Evolutionary conservation across 1,284 basidiomycete genomes (phyloP), one percentile per base, ranked within the genome.

Genomic region (Rhodotorula sp.): DNA sequence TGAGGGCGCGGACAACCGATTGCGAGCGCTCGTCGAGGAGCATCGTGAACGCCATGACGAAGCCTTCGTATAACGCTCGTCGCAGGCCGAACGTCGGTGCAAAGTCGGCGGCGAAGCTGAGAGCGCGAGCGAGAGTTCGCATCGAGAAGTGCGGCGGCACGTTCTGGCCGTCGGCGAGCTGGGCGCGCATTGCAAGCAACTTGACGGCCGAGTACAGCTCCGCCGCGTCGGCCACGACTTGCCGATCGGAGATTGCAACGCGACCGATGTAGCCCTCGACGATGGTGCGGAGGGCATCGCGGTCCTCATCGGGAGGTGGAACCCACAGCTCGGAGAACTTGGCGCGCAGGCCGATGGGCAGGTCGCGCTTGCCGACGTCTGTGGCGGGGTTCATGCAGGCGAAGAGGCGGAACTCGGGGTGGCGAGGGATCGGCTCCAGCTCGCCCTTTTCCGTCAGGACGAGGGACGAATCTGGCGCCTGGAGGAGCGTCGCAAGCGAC

Each of bases 361-460:
- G 87, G 77, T 98, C 95, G 78, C 94, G 95, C 84, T 99, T 99
- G 64, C 96, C 96, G 29, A 98, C 92, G 75, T 99, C 96, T 4
- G 95, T 99, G 0, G 96, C 96, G 3, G 96, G 96, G 79, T 99
- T 99, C 96, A 99, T 99, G 80, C 96, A 99, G 2, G 94, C 94
- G 78, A 99, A 99, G 13, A 99, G 83, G 34, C 95, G 90, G 82
- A 99, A 99, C 76, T 96, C 89, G 27, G 92, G 88, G 79, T 99
- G 96, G 1, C 96, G 89, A 46, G 89, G 88, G 34, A 99, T 85
- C 1, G 92, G 90, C 77, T 94, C 92, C 66, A 98, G 82, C 39
- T 94, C 91, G 1, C 95, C 96, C 79, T 94, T 89, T 79, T 99
- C 96, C 0, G 93, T 95, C 64, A 99, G 83, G 0, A 94, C 92